Evolutionary conservation across 2,329 filamentous ascomycete species (phyloP), one percentile per base, ranked within the genome.

Genomic region (Gaeumannomyces tritici): DNA sequence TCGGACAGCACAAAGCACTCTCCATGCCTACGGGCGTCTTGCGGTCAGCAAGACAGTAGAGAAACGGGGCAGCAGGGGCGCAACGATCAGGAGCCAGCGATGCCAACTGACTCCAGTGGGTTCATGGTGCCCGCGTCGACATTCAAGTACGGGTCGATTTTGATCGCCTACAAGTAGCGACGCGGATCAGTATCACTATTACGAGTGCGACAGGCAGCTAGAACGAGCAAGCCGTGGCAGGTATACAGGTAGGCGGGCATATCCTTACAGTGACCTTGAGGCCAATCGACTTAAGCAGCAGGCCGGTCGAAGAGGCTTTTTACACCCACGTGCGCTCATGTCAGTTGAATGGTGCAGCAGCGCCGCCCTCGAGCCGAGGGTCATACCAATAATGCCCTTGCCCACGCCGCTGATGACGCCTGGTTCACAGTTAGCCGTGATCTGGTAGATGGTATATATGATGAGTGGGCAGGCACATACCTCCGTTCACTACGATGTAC

Each of bases 1-100:
- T 95, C 91, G 69, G 90, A 86, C 63, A 95, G 83, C 59, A 97
- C 93, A 72, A 93, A 96, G 68, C 89, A 89, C 77, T 96, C 93
- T 67, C 93, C 93, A 72, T 96, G 91, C 74, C 87, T 89, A 67
- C 31, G 27, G 27, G 51, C 27, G 55, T 27, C 24, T 29, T 56
- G 55, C 55, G 28, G 55, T 56, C 55, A 57, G 57, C 29, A 35
- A 15, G 51, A 64, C 60, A 64, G 63, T 65, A 26, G 28, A 12
- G 55, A 42, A 42, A 62, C 21, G 33, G n/a, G 55, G 55, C 33
- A 33, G 57, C 55, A 55, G 31, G 13, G 24, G n/a, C 35, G 18
- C 29, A 58, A 26, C 13, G 62, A 24, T 26, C 15, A 47, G 27
- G 59, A 59, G 54, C 27, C 47, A 33, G 33, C 35, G 60, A 62